Evolutionary conservation across 2,329 filamentous ascomycete genomes (phyloP).

Genomic region (Didymella glomerata): DNA sequence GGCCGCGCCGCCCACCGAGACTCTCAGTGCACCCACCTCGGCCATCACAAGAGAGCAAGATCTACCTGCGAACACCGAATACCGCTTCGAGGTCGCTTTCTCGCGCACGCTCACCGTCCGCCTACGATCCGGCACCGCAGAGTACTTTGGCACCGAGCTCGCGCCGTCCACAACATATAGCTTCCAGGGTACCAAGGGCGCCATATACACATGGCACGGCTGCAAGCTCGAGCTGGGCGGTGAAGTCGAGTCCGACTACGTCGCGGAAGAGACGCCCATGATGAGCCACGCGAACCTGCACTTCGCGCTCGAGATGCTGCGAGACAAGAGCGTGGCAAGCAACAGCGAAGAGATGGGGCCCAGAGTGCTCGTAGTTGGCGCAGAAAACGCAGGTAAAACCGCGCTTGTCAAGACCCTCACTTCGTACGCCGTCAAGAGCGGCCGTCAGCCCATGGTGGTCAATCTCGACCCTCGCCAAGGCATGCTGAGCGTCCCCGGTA

Average conservation of each 20-base stretch:
- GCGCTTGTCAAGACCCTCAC: constrained; percentile 79
- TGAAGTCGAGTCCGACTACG: constrained; percentile 72
- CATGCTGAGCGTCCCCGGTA: constrained; percentile 68
- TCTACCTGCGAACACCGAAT: constrained; percentile 57
- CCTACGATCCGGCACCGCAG: constrained; percentile 82
- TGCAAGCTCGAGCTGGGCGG: constrained; percentile 83
- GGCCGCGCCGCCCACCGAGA: constrained; percentile 41
- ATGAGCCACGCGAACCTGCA: constrained; percentile 85
- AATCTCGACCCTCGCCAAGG: constrained; percentile 84
- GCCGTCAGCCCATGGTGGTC: constrained; percentile 79
- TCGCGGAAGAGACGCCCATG: constrained; percentile 82
- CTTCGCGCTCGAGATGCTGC: constrained; percentile 79
- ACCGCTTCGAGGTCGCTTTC: constrained; percentile 54
- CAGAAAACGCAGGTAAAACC: constrained; percentile 82
- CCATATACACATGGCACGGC: constrained; percentile 91
- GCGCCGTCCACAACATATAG: constrained; percentile 80
- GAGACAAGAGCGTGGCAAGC: constrained; percentile 64
- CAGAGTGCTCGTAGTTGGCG: constrained; percentile 83
- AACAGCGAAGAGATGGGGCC: constrained; percentile 66
- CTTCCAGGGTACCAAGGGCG: constrained; percentile 82
- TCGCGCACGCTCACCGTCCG: constrained; percentile 55
- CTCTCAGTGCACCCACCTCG: constrained; percentile 33
- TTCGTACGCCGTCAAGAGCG: constrained; percentile 78
- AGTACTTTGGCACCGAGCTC: constrained; percentile 95
- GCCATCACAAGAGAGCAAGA: constrained; percentile 50